Conservation (phyloP, 129 eudicot species). For the Saposhnikovia divaricata region DNA sequence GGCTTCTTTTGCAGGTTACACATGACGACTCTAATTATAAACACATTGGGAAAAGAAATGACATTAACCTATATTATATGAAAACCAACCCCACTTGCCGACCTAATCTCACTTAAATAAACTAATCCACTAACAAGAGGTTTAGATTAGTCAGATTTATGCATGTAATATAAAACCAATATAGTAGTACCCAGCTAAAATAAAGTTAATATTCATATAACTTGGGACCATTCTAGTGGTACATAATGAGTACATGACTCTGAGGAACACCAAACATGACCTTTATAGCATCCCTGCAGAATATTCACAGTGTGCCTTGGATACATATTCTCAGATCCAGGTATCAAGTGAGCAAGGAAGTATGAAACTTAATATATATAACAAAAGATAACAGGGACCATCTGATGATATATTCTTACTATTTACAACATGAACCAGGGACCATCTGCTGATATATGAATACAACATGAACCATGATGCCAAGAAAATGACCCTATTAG, state of each 20-base stretch:
- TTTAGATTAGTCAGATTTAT: background rate
- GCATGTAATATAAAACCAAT: background rate
- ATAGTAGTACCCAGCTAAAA: background rate
- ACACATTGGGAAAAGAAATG: constrained; percentile 3
- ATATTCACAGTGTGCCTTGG: background rate
- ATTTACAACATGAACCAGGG: background rate
- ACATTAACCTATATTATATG: background rate
- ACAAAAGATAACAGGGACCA: background rate
- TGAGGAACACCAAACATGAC: background rate
- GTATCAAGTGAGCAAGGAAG: background rate
- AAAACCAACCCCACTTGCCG: background rate
- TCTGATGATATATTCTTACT: background rate
- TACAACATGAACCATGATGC: background rate
- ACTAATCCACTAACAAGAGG: background rate
- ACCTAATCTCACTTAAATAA: background rate
- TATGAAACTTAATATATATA: background rate
- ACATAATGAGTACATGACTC: background rate
- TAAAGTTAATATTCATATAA: background rate
- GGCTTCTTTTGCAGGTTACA: constrained; percentile 5
- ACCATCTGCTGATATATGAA: background rate
- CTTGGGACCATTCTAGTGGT: background rate
- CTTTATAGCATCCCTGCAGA: constrained; percentile 3
- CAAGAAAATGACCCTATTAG: background rate
- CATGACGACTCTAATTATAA: background rate
- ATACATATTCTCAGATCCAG: background rate